Percentiles rank a stretch among this genome's conserved stretches.
Evolutionary conservation across 208 protist species (phyloP).

Genomic region (Crithidia acanthocephali): DNA sequence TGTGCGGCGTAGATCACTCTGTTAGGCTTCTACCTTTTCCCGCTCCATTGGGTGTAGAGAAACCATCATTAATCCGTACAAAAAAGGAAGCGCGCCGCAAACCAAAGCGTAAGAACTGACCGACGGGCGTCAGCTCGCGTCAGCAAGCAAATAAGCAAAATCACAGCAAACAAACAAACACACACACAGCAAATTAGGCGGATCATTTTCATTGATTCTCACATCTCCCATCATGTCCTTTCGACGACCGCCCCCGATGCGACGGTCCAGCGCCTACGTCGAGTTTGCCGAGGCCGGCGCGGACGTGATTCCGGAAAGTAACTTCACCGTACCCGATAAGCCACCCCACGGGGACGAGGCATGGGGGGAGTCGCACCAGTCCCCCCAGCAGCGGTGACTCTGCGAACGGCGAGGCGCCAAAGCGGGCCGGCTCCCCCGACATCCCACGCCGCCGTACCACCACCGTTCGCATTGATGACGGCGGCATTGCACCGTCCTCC

Average conservation of each 20-base stretch:
- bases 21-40: too few relatives aligned
- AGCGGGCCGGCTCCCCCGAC: conserved; percentile 18
- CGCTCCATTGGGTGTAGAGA: too few relatives aligned
- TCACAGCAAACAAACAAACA: background rate
- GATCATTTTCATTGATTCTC: background rate
- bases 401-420: background rate
- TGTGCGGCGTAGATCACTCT: too few relatives aligned
- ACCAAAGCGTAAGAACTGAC: too few relatives aligned
- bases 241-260: conserved; percentile 36
- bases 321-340: conserved; percentile 28
- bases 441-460: conserved; percentile 12
- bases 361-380: background rate
- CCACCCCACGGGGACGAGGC: background rate
- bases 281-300: conserved; percentile 46
- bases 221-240: conserved; percentile 28
- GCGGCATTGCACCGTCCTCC: background rate
- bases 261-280: conserved; percentile 35
- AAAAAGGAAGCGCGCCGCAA: too few relatives aligned
- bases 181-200: background rate
- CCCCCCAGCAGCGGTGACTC: background rate
- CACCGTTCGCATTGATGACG: conserved; percentile 24
- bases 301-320: conserved; percentile 31
- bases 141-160: background rate
- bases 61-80: too few relatives aligned
- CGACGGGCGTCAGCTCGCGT: too few relatives aligned